These are phyloP conservation scores for Lodderomyces beijingensis DNA, from an alignment of 1,139 yeast genomes.

Conservation along the genomic window DNA sequence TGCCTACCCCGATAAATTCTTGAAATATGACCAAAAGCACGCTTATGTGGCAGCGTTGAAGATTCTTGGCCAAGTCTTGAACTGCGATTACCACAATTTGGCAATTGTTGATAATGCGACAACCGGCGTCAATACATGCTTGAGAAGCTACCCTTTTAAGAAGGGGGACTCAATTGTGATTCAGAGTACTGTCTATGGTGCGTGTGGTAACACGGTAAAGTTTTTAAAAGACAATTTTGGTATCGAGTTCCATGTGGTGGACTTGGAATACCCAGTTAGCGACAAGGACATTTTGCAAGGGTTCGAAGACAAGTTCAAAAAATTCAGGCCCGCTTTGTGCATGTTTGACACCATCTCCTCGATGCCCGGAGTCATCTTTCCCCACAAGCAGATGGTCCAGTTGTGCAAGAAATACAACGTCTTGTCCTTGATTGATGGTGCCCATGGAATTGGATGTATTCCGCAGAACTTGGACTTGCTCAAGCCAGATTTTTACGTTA, in stretches of 20 bases:
- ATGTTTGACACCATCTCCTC: slow-evolving; percentile 62
- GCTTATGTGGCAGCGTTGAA: slow-evolving; percentile 29
- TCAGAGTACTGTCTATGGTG: slow-evolving; percentile 52
- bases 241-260: slow-evolving; percentile 41
- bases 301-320: slow-evolving; percentile 30
- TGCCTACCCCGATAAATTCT: slow-evolving; percentile 40
- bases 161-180: slow-evolving; percentile 54
- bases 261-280: slow-evolving; percentile 45
- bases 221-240: slow-evolving; percentile 42
- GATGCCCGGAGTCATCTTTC: slow-evolving; percentile 59
- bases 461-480: slow-evolving; percentile 32
- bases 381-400: slow-evolving; percentile 47
- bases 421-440: slow-evolving; percentile 64
- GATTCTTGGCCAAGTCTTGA: slow-evolving; percentile 34
- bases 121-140: slow-evolving; percentile 53
- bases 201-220: slow-evolving; percentile 51
- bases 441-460: slow-evolving; percentile 62
- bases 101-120: slow-evolving; percentile 60
- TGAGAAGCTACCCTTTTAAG: slow-evolving; percentile 50
- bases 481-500: slow-evolving; percentile 57
- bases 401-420: slow-evolving; percentile 46
- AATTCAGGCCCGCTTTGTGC: slow-evolving; percentile 32
- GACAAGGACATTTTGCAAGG: slow-evolving; percentile 42
- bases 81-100: slow-evolving; percentile 40
- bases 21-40: slow-evolving; percentile 18